phyloP scores from a whole-genome alignment of 2,329 filamentous ascomycete genomes.

The Phyllosticta citribraziliensis region DNA sequence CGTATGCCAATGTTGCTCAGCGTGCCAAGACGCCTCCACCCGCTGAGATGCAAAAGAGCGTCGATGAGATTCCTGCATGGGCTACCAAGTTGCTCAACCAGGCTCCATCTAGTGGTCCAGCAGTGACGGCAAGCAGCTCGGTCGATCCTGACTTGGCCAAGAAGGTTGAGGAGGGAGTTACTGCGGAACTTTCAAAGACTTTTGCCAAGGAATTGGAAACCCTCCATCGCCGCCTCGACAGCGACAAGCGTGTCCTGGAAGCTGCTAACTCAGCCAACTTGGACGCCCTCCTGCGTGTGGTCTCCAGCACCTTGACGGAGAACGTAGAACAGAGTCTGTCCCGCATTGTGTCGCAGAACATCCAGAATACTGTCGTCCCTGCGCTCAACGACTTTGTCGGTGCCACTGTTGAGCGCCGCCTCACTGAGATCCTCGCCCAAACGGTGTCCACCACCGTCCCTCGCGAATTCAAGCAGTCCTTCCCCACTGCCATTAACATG shows the following conservation, averaged over 20 bases:
- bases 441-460: constrained; percentile 58
- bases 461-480: constrained; percentile 59
- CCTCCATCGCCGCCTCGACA: constrained; percentile 53
- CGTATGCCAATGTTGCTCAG: constrained; percentile 34
- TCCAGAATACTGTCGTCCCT: constrained; percentile 67
- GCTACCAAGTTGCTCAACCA: constrained; percentile 26
- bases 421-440: constrained; percentile 57
- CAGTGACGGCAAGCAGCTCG: constrained; percentile 13
- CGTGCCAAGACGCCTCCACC: constrained; percentile 23
- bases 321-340: constrained; percentile 68
- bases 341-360: constrained; percentile 65
- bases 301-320: constrained; percentile 58
- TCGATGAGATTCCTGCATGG: constrained; percentile 24
- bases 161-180: constrained; percentile 40
- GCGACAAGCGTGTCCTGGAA: constrained; percentile 58
- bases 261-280: constrained; percentile 56
- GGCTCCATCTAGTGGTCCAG: constrained; percentile 15
- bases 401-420: constrained; percentile 59
- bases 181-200: constrained; percentile 37
- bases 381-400: constrained; percentile 58
- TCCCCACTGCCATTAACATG: constrained; percentile 58
- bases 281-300: constrained; percentile 57
- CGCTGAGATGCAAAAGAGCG: constrained; percentile 13
- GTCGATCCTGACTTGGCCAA: constrained; percentile 42
- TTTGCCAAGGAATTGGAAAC: constrained; percentile 41